These are phyloP conservation scores for Cordyceps fumosorosea DNA, from an alignment of 2,329 filamentous ascomycete genomes.

Conservation along the genomic window DNA sequence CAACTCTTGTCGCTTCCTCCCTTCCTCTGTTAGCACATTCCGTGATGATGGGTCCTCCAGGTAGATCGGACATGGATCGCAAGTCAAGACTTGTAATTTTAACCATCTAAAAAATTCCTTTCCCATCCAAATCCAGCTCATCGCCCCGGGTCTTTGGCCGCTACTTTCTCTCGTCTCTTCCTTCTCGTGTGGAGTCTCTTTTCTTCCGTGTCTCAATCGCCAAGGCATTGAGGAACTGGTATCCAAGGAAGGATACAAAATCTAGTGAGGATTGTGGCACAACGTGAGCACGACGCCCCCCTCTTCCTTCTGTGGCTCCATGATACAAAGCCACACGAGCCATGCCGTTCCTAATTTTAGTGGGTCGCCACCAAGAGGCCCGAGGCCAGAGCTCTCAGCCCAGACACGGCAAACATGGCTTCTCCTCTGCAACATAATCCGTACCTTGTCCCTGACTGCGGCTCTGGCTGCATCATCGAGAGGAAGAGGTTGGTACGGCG, in stretches of 20 bases:
- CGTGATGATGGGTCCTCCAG: background rate
- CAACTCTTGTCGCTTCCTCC: background rate
- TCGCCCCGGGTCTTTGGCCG: background rate
- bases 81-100: background rate
- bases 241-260: no score
- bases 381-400: background rate
- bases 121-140: background rate
- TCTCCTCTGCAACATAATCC: background rate
- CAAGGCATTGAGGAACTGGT: background rate
- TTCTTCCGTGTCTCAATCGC: background rate
- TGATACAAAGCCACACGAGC: background rate
- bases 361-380: background rate
- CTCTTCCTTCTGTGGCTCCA: background rate
- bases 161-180: background rate
- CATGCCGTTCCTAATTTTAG: background rate
- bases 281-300: background rate
- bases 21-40: background rate
- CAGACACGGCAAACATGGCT: background rate
- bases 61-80: constrained; percentile 8
- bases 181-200: background rate
- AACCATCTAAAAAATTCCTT: background rate
- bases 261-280: background rate
- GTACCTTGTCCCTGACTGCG: background rate
- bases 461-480: background rate
- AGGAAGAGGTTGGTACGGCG: background rate